Percentiles rank a stretch among this genome's conserved stretches.
phyloP scores from a whole-genome alignment of 202 grass and related monocot species.

The Digitaria exilis region DNA sequence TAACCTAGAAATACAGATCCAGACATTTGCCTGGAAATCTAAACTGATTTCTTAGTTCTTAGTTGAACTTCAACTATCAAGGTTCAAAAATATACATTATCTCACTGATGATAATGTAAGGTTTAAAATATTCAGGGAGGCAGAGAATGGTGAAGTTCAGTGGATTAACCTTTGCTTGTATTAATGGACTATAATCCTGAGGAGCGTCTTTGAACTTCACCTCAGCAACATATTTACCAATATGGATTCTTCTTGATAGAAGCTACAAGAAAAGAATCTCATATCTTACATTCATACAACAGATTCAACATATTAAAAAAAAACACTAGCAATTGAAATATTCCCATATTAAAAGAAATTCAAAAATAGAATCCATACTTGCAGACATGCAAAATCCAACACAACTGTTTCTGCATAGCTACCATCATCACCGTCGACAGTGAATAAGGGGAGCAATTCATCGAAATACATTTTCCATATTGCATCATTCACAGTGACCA shows the following conservation, averaged over 20 bases:
- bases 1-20: not conserved
- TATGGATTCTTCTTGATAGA: slow-evolving; percentile 84
- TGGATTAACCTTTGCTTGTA: slow-evolving; percentile 64
- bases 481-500: slow-evolving; percentile 60
- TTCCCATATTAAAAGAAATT: not conserved
- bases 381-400: slow-evolving; percentile 79
- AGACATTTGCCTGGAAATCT: not conserved
- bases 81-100: slow-evolving; percentile 1
- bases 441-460: slow-evolving; percentile 76
- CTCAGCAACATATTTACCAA: slow-evolving; percentile 92
- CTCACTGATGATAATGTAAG: too few species aligned
- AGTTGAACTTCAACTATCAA: not conserved
- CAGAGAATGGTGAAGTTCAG: not conserved
- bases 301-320: not conserved
- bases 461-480: slow-evolving; percentile 98
- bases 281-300: not conserved
- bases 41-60: not conserved
- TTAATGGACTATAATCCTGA: slow-evolving; percentile 76
- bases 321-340: not conserved
- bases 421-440: slow-evolving; percentile 72
- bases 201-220: slow-evolving; percentile 82
- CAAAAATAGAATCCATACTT: slow-evolving; percentile 50
- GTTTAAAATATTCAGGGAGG: not conserved
- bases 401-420: slow-evolving; percentile 68
- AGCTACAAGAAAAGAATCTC: slow-evolving; percentile 48